phyloP scores from a whole-genome alignment of 2,329 filamentous ascomycete genomes.

The Exophiala bonariae region DNA sequence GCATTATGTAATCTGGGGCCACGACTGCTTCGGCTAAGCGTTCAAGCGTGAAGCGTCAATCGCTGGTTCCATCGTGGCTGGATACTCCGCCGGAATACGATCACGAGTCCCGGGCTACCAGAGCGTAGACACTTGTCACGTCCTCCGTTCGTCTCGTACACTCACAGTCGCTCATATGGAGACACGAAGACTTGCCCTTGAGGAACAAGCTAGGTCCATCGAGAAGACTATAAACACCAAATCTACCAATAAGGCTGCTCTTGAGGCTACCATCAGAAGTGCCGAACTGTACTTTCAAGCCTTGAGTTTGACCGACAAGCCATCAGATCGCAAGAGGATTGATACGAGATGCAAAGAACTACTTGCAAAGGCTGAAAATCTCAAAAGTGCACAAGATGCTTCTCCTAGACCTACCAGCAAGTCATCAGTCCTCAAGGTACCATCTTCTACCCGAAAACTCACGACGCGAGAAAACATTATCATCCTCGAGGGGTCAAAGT shows the following conservation, averaged over 20 bases:
- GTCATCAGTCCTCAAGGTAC: constrained; percentile 13
- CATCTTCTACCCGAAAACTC: constrained; percentile 57
- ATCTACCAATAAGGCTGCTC: constrained; percentile 58
- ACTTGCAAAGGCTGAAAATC: constrained; percentile 69
- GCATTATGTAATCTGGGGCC: not conserved
- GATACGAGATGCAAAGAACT: constrained; percentile 69
- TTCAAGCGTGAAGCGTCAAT: not conserved
- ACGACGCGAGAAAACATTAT: constrained; percentile 74
- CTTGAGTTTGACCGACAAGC: constrained; percentile 59
- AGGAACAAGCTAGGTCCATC: constrained; percentile 19
- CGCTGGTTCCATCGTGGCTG: not conserved
- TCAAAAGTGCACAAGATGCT: constrained; percentile 56
- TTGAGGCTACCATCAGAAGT: constrained; percentile 73
- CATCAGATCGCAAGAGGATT: constrained; percentile 66
- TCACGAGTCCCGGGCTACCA: not conserved
- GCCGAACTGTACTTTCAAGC: constrained; percentile 82
- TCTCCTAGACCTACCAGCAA: not conserved
- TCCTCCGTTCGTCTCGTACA: too few relatives aligned
- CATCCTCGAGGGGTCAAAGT: constrained; percentile 71
- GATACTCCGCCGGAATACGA: not conserved
- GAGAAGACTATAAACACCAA: constrained; percentile 17
- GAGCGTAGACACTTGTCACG: not conserved
- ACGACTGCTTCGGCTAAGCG: not conserved
- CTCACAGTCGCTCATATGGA: constrained; percentile 9
- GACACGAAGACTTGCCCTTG: constrained; percentile 13